Evolutionary conservation across 2,329 filamentous ascomycete species (phyloP), one percentile per base, ranked within the genome.

Genomic region (Coniochaeta prunicola): DNA sequence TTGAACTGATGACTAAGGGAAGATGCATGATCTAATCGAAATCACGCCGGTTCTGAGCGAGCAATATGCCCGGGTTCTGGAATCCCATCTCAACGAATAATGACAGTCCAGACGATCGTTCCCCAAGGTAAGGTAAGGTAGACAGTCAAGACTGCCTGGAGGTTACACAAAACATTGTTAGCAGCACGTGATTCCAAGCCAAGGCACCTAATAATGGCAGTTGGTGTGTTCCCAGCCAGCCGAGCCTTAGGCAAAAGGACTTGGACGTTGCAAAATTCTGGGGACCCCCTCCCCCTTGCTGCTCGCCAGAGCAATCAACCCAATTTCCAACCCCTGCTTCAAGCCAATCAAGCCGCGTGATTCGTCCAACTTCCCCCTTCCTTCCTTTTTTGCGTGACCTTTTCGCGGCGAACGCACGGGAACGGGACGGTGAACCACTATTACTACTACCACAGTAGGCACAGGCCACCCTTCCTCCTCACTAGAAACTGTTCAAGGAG

Each of bases 391-490:
- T n/a, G n/a, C 45, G 45, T 24, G 28, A 54, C 4, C 4, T 12
- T 31, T 19, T 28, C 50, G 28, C n/a, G 48, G 5, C 26, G n/a
- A 55, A 33, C 33, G 13, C 53, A 55, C 19, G 28, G 40, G 2
- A 26, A 45, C 50, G 30, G 50, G 31, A 54, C 28, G 50, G 53
- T 55, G 53, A 55, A 36, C 53, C 28, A 55, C 50, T 45, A 9
- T 21, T 24, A 26, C 8, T 45, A 21, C 12, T 45, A 21, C n/a
- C n/a, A n/a, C n/a, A 40, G 5, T 4, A 34, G 53, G 54, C 54
- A 56, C 54, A 56, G 54, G 54, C 54, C 54, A 56, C 30, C 45
- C 30, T 8, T 19, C 34, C 34, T 56, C 21, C 54, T 40, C 54
- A 56, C 21, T 56, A 9, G 30, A 54, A 54, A 54, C 53, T 28